Evolutionary conservation across 108 stramenopile genomes (phyloP), one percentile per base, ranked within the genome.

Genomic region (Cyclotella sp.): DNA sequence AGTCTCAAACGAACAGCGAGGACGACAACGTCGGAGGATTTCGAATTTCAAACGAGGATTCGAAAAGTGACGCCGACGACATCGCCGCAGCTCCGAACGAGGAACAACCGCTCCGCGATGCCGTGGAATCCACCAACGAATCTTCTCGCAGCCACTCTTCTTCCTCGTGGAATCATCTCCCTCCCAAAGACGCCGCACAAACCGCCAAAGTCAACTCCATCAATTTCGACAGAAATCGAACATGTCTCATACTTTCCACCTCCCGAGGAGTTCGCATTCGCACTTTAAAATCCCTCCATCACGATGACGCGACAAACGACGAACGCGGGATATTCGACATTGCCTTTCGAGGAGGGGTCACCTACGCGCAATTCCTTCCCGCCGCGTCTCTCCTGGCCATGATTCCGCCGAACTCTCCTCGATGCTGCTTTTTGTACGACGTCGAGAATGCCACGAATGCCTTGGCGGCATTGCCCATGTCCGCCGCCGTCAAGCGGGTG

Each of bases 401-500:
- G 6, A 53, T 82, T 29, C 68, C 63, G 22, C 81, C 81, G 11
- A 64, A 69, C 21, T 64, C 70, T 41, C 81, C 81, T 13, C 72
- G 75, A 44, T 82, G 81, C 39, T 70, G 68, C 58, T 82, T 58
- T 49, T 62, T 82, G 18, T 76, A 76, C 65, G 72, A 82, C 61
- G 75, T 63, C 28, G 72, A 72, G 43, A 82, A 62, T 57, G 29
- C 75, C 9, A 16, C 73, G 16, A 59, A 42, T 51, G 64, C 75
- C 43, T 53, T 82, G 34, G 74, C 75, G 21, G 70, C 75, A 10
- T 44, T 82, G 24, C 75, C 81, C 14, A 69, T 82, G 43, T 75
- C 74, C 39, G 81, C 81, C 26, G 81, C 81, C 28, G 70, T 82
- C 10, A 82, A 76, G 67, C 69, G 81, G 16, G 75, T 72, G 28